Evolutionary conservation across 768 basidiomycete species (phyloP), one percentile per base, ranked within the genome.

Genomic region (Mycena pura): DNA sequence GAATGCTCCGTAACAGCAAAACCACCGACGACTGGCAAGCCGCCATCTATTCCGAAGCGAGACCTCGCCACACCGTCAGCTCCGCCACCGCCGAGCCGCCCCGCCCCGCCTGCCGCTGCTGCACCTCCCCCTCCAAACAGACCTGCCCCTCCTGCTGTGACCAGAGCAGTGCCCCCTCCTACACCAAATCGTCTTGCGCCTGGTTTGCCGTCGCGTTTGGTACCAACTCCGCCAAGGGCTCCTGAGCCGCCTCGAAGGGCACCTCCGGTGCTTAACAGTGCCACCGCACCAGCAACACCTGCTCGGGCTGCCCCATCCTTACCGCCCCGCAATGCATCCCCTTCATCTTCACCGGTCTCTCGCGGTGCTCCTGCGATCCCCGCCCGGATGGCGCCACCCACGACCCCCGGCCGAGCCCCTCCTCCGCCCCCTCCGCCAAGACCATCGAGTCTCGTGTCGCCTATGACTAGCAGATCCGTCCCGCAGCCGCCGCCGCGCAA

Each of bases 21-120:
- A 78, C 81, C 86, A 7, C 81, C 86, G 28, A 74, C 81, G 29
- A 74, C 92, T 3, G 92, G 82, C 7, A 91, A 84, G 71, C 87
- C 88, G 14, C 92, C 90, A 2, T 75, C 79, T 6, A 80, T 90
- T 44, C 90, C 90, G 1, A 85, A 79, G 65, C 60, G 66, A 19
- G 57, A 59, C 5, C 66, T 73, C 17, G 65, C 78, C 2, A 68
- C 78, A 9, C 72, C 78, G 1, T 73, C 78, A 1, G 74, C 77
- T 8, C 80, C 76, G 13, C 76, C 81, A 14, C 71, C 73, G 1
- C 72, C 69, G 38, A 70, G 63, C 47, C 65, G 74, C 57, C 69
- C 75, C 11, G 72, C 74, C n/a, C 74, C 77, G 9, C 66, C 75
- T 19, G 68, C 74, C 17, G 72, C 72, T 56, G 45, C 76, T 28